These are phyloP conservation scores for Orbilia blumenaviensis DNA, from an alignment of 2,329 filamentous ascomycete genomes.

Conservation along the genomic window DNA sequence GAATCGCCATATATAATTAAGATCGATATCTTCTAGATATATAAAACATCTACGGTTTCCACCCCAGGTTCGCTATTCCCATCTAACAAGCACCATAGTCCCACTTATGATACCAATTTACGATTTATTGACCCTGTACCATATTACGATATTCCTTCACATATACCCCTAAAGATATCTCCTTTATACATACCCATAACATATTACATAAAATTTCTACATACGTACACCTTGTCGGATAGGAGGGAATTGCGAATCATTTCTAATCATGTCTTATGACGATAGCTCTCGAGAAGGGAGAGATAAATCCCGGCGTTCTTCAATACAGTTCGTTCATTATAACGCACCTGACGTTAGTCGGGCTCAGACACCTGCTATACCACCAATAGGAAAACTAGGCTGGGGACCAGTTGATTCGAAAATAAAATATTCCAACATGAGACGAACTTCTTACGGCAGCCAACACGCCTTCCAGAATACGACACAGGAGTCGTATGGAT, in stretches of 20 bases:
- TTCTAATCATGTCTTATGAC: slow-evolving; percentile 45
- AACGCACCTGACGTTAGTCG: slow-evolving; percentile 45
- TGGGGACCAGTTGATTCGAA: slow-evolving; percentile 52
- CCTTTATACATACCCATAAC: neutral
- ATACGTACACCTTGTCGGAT: neutral
- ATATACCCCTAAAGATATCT: neutral
- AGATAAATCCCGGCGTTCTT: slow-evolving; percentile 44
- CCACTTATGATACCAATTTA: slow-evolving; percentile 3
- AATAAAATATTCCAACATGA: slow-evolving; percentile 53
- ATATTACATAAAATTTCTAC: neutral
- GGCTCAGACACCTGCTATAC: slow-evolving; percentile 48
- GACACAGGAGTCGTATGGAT: slow-evolving; percentile 48
- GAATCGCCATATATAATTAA: slow-evolving; percentile 28
- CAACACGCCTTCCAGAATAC: slow-evolving; percentile 50
- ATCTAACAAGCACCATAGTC: slow-evolving; percentile 23
- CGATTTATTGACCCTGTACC: slow-evolving; percentile 26
- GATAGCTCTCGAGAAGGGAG: slow-evolving; percentile 39
- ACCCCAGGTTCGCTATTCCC: slow-evolving; percentile 33
- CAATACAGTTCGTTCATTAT: slow-evolving; percentile 52
- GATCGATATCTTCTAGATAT: slow-evolving; percentile 33
- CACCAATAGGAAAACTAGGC: slow-evolving; percentile 51
- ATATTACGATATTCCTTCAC: slow-evolving; percentile 8
- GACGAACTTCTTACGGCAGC: slow-evolving; percentile 44
- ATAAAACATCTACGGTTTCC: slow-evolving; percentile 50
- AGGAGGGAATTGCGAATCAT: neutral